Conservation (phyloP, 306 rosid species). For the Cicer arietinum region DNA sequence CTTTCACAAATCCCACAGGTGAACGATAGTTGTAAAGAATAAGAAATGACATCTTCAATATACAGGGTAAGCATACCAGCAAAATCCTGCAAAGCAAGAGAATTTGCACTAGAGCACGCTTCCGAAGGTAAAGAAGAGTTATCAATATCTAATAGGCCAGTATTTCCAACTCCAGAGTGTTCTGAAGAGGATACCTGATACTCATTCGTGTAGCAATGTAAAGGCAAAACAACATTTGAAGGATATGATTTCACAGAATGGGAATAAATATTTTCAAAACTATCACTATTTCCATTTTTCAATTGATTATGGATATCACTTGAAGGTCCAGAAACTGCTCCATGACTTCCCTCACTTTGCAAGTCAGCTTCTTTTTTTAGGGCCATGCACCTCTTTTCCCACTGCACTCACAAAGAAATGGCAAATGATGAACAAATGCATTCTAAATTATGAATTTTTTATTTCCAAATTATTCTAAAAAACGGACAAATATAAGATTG, state of each 20-base stretch:
- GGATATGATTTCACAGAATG: conserved; percentile 61
- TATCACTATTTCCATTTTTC: conserved; percentile 74
- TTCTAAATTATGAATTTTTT: background rate
- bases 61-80: conserved; percentile 53
- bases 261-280: conserved; percentile 62
- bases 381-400: conserved; percentile 76
- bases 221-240: conserved; percentile 89
- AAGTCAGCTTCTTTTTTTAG: conserved; percentile 51
- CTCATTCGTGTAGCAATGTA: conserved; percentile 87
- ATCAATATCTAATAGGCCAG: conserved; percentile 44
- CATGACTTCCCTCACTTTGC: conserved; percentile 46
- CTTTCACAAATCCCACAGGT: conserved; percentile 37
- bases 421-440: conserved; percentile 34
- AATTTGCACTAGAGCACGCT: conserved; percentile 48
- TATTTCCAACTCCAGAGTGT: conserved; percentile 49
- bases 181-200: conserved; percentile 81
- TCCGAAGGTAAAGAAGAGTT: conserved; percentile 48
- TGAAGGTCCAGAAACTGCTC: conserved; percentile 56
- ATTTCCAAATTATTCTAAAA: background rate
- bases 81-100: conserved; percentile 49
- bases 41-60: conserved; percentile 10
- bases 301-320: conserved; percentile 89
- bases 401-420: conserved; percentile 58
- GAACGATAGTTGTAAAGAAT: conserved; percentile 1
- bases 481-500: background rate